Evolutionary conservation across 192 early-diverging fungal genomes (phyloP), one percentile per base, ranked within the genome.

Genomic region (Diversispora epigaea): DNA sequence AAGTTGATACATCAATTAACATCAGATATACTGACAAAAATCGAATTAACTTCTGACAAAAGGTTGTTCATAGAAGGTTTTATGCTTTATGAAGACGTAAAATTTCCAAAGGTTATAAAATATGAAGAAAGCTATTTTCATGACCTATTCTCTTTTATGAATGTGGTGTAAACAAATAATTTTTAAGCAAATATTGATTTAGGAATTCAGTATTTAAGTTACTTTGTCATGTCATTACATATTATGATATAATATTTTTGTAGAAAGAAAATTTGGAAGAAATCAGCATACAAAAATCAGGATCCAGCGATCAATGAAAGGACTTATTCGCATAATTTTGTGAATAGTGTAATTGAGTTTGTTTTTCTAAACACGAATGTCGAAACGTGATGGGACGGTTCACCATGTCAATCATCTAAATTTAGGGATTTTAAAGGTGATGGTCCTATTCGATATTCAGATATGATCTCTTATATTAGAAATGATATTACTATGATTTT

Each of bases 121-220:
- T n/a, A n/a, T n/a, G n/a, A n/a, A n/a, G n/a, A n/a, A n/a, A n/a
- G n/a, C n/a, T n/a, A n/a, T n/a, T n/a, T n/a, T n/a, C n/a, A n/a
- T n/a, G n/a, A n/a, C n/a, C n/a, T n/a, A n/a, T n/a, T n/a, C n/a
- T n/a, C 7, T 52, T 52, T 52, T 52, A 52, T 52, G 7, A 52
- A 52, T 52, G 49, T 7, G 49, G 7, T 52, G 49, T 52, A 52
- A 52, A 7, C 49, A 52, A 52, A n/a, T 52, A 52, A 52, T 58
- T 58, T 58, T 58, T 58, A 58, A 58, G 56, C 56, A 58, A 7
- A 58, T 58, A 58, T 58, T 22, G 56, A 58, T 58, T 58, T 58
- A 22, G n/a, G n/a, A 58, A 58, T 58, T 58, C n/a, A 19, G 6
- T 56, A 56, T 9, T 56, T 56, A 56, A 56, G 55, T 4, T 8